Evolutionary conservation across 495 filamentous ascomycete genomes (phyloP), one percentile per base, ranked within the genome.

Genomic region (Aspergillus indologenus): DNA sequence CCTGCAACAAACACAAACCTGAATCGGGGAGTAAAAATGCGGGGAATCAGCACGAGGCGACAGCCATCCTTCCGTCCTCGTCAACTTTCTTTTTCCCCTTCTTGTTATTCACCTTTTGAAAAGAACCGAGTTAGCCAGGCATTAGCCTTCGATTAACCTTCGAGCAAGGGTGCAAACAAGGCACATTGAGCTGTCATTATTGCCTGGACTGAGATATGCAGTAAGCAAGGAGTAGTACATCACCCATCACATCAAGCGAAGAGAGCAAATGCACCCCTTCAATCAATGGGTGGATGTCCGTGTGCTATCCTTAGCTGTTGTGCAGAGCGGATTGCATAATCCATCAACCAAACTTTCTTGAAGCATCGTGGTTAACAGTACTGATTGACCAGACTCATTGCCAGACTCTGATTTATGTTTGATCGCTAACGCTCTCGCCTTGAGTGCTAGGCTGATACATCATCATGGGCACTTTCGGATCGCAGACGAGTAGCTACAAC

Each of bases 401-500:
- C n/a, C n/a, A n/a, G n/a, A n/a, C n/a, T n/a, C n/a, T n/a, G n/a
- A n/a, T n/a, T n/a, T n/a, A n/a, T n/a, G n/a, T n/a, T n/a, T n/a
- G n/a, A 15, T 29, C 9, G 26, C 26, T 29, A 29, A 29, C 26
- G 9, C 34, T 40, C 53, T 55, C 2, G 11, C 23, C 3, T 29
- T 22, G 20, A 29, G 29, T 17, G 7, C 5, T 1, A 47, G 19
- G 8, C 19, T 17, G 18, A 17, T 26, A 49, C 12, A 11, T 18
- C 54, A 61, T 20, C 19, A 69, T 69, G 67, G 62, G 54, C 7
- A 63, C 47, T 5, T 67, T 65, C 31, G 65, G 70, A 59, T 66
- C 66, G 3, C 70, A 73, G 62, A 73, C 66, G 57, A 73, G 70
- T 61, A 60, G 55, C 52, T 73, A 71, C 24, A 71, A 70, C 48